phyloP scores from a whole-genome alignment of 495 filamentous ascomycete genomes.

The Neurospora pannonica region DNA sequence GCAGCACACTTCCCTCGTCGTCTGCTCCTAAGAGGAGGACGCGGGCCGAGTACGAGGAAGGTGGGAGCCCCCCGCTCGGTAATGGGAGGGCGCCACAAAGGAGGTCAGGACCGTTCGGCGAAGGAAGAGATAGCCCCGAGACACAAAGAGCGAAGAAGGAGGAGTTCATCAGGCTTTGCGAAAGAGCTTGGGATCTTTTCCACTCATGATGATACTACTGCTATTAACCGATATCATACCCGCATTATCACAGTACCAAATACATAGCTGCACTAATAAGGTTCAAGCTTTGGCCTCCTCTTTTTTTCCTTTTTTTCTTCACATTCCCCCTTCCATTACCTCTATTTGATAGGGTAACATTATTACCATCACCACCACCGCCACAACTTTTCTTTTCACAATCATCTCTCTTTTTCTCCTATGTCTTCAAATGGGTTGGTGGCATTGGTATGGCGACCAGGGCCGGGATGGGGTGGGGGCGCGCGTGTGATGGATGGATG shows the following conservation, averaged over 20 bases:
- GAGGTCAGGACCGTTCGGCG: slow-evolving; percentile 63
- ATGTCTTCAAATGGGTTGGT: neutral
- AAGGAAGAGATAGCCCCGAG: slow-evolving; percentile 71
- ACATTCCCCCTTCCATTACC: neutral
- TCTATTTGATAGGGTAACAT: neutral
- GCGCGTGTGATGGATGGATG: neutral
- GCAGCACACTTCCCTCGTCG: neutral
- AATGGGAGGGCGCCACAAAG: slow-evolving; percentile 48
- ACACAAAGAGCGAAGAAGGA: slow-evolving; percentile 84
- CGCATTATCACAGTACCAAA: neutral
- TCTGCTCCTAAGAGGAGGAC: slow-evolving; percentile 51
- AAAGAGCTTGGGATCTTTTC: slow-evolving; percentile 91
- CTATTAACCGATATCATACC: neutral
- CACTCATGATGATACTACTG: slow-evolving; percentile 58
- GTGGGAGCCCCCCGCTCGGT: slow-evolving; percentile 67
- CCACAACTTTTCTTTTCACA: neutral
- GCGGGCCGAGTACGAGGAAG: slow-evolving; percentile 83
- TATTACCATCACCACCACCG: neutral
- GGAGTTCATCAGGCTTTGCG: slow-evolving; percentile 81
- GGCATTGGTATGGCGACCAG: neutral
- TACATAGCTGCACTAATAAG: neutral
- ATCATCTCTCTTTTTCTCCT: neutral
- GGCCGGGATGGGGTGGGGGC: neutral
- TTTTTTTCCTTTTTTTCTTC: neutral
- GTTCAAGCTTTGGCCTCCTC: neutral